Base-by-base conservation (phyloP, 441 rosid species). In the Biscutella auriculata region DNA sequence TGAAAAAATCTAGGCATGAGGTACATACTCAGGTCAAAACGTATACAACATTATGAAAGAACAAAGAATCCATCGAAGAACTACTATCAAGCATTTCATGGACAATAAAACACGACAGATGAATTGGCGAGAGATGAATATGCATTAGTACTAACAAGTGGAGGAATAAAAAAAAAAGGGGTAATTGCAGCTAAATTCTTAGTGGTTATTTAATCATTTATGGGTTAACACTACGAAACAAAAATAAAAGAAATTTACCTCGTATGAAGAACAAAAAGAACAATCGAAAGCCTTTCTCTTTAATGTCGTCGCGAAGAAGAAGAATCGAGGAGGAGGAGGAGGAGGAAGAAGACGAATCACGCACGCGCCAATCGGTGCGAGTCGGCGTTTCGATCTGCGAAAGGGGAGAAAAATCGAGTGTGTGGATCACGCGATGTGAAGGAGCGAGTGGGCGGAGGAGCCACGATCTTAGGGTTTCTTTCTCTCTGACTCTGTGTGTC, bases 341-440 rank as follows among this genome's bases (percentile, higher is more conserved):
- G 4, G 23, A 19, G 4, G 51, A 30, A 21, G 68, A 30, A 23
- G 55, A 6, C 54, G n/a, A 25, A n/a, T n/a, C 15, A 46, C 5
- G 8, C 61, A 68, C 73, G 73, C 73, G 73, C 73, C 56, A 57
- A 50, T 56, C 32, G 44, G 46, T 62, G 73, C 73, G 73, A 68
- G 73, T 68, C 50, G 73, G 73, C 5, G 71, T 50, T 21, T 50
- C 37, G 73, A 68, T 68, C 73, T 62, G 60, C 46, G 53, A 21
- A 9, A 36, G 14, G 55, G 13, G 23, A 10, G 41, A 32, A 17
- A 46, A 48, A 25, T 17, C 5, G 7, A 8, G 2, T 51, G 21
- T 6, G 60, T 34, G 65, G 49, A 23, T 64, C 69, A 69, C 74
- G 74, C 74, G 74, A 69, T 57, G 46, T 50, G 27, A 8, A 14